These are phyloP conservation scores for Curvularia verruculosa DNA, from an alignment of 2,329 filamentous ascomycete genomes.

Conservation along the genomic window DNA sequence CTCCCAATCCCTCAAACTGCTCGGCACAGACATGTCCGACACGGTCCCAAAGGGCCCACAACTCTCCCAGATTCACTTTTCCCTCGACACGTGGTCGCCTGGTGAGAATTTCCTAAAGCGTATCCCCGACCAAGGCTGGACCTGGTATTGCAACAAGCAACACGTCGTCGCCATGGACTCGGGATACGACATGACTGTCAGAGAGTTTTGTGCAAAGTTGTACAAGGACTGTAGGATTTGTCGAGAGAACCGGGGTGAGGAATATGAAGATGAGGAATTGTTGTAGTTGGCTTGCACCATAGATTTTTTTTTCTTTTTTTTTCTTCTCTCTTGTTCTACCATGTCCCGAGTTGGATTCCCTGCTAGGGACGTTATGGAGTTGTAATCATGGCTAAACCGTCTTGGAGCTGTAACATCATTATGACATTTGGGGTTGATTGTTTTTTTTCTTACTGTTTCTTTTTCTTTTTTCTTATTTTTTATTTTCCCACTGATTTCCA, in stretches of 20 bases:
- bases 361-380: too few relatives aligned
- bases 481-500: not conserved
- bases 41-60: slow-evolving; percentile 20
- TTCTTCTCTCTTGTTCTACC: not conserved
- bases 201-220: slow-evolving; percentile 40
- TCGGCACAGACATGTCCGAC: slow-evolving; percentile 27
- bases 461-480: not conserved
- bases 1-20: slow-evolving; percentile 40
- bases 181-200: slow-evolving; percentile 29
- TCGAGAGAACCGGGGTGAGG: slow-evolving; percentile 23
- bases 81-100: slow-evolving; percentile 44
- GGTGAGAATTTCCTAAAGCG: slow-evolving; percentile 45
- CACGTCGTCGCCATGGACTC: slow-evolving; percentile 36
- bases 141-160: slow-evolving; percentile 41
- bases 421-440: too few relatives aligned
- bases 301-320: not conserved
- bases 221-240: slow-evolving; percentile 38
- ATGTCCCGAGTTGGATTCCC: not conserved
- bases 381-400: too few relatives aligned
- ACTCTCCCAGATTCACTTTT: slow-evolving; percentile 43
- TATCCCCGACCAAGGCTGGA: slow-evolving; percentile 32
- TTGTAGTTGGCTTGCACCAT: not conserved
- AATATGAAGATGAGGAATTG: slow-evolving; percentile 11
- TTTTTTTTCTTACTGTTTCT: too few relatives aligned
- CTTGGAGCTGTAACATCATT: too few relatives aligned